Evolutionary conservation across 257 asterid genomes (phyloP).

Genomic region (Solanum medicagineum): DNA sequence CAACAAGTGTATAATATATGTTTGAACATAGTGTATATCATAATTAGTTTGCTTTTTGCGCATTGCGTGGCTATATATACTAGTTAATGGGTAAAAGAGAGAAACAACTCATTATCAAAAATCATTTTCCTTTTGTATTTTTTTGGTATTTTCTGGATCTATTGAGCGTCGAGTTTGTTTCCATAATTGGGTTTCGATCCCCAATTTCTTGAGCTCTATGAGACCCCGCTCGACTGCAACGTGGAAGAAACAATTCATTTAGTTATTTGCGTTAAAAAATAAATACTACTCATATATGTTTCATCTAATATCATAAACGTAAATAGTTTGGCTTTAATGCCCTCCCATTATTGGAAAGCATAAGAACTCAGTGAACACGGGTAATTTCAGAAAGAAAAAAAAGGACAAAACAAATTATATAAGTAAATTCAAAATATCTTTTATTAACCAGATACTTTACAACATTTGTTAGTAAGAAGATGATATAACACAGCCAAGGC

Average conservation of each 20-base stretch:
- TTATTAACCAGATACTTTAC: not conserved
- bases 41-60: too few relatives aligned
- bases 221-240: constrained; percentile 71
- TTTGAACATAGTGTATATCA: too few relatives aligned
- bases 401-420: not conserved
- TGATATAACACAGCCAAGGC: not conserved
- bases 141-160: constrained; percentile 42
- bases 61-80: too few relatives aligned
- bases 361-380: not conserved
- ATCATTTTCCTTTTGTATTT: constrained; percentile 43
- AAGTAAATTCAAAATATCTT: not conserved
- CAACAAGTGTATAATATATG: too few relatives aligned
- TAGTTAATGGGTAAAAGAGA: not conserved
- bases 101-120: constrained; percentile 15
- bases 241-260: not conserved
- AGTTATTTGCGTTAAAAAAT: not conserved
- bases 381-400: not conserved
- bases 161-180: constrained; percentile 54
- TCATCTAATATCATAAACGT: not conserved
- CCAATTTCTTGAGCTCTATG: constrained; percentile 70
- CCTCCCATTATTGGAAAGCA: not conserved
- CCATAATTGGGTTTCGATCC: constrained; percentile 74
- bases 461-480: not conserved
- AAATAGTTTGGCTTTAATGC: not conserved
- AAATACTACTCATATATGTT: not conserved